These are phyloP conservation scores for Fusarium sp. DNA, from an alignment of 2,329 filamentous ascomycete genomes.

Conservation along the genomic window DNA sequence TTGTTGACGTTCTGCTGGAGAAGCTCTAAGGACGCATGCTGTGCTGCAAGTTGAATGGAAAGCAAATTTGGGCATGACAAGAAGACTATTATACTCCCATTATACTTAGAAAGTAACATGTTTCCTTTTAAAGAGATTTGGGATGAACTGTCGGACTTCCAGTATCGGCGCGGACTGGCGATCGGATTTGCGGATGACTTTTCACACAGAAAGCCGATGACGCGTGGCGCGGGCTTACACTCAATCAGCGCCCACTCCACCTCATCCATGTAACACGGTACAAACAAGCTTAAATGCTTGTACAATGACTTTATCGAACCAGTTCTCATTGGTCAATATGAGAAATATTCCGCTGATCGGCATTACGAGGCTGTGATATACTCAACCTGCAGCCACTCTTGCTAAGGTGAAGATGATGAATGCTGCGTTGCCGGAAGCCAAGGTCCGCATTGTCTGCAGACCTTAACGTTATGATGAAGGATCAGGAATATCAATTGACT, in stretches of 20 bases:
- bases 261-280: neutral
- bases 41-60: too few relatives aligned
- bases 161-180: neutral
- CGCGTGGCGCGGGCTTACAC: neutral
- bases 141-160: neutral
- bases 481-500: neutral
- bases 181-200: conserved; percentile 3
- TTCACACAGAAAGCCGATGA: conserved; percentile 4
- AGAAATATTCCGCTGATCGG: accelerated
- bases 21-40: too few relatives aligned
- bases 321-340: neutral
- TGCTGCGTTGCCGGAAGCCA: neutral
- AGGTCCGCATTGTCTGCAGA: neutral
- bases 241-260: neutral
- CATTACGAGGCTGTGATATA: neutral
- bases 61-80: too few relatives aligned
- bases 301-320: accelerated
- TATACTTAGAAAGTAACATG: too few relatives aligned
- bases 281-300: neutral
- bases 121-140: too few relatives aligned
- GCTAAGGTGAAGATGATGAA: neutral
- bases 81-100: too few relatives aligned
- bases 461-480: accelerated
- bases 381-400: neutral
- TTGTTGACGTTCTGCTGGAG: too few relatives aligned